Conservation (phyloP, 345 rosid species). For the Eucalyptus urophylla region DNA sequence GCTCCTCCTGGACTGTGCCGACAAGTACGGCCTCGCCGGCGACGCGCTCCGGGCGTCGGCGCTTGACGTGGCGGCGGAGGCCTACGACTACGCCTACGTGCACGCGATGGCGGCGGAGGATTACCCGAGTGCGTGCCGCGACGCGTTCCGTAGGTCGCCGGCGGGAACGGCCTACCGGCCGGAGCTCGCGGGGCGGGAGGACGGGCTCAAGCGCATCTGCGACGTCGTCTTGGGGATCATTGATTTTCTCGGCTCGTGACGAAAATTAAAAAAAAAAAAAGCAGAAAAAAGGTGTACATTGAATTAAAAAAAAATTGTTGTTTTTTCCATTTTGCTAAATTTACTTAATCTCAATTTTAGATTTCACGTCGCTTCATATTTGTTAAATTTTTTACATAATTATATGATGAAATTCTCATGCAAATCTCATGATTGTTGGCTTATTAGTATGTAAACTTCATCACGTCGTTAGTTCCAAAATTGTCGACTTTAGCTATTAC, state of each 20-base stretch:
- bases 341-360: neutral
- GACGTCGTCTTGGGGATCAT: conserved; percentile 57
- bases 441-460: too few species aligned
- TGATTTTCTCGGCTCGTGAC: conserved; percentile 19
- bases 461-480: neutral
- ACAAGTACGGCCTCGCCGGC: conserved; percentile 44
- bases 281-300: neutral
- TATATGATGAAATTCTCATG: neutral
- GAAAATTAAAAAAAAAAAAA: neutral
- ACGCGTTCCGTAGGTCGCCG: conserved; percentile 31
- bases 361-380: neutral
- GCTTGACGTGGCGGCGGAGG: conserved; percentile 35
- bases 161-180: conserved; percentile 36
- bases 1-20: conserved; percentile 49
- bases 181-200: conserved; percentile 52
- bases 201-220: conserved; percentile 58
- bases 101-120: conserved; percentile 58
- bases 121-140: conserved; percentile 59
- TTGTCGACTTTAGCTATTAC: too few species aligned
- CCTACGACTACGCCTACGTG: conserved; percentile 62
- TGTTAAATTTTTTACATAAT: neutral
- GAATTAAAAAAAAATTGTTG: neutral
- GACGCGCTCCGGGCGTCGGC: conserved; percentile 40
- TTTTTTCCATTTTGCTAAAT: neutral
- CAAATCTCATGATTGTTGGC: neutral